Evolutionary conservation across 164 flowering plant species (phyloP), one percentile per base, ranked within the genome.

Genomic region (Liquidambar formosana): DNA sequence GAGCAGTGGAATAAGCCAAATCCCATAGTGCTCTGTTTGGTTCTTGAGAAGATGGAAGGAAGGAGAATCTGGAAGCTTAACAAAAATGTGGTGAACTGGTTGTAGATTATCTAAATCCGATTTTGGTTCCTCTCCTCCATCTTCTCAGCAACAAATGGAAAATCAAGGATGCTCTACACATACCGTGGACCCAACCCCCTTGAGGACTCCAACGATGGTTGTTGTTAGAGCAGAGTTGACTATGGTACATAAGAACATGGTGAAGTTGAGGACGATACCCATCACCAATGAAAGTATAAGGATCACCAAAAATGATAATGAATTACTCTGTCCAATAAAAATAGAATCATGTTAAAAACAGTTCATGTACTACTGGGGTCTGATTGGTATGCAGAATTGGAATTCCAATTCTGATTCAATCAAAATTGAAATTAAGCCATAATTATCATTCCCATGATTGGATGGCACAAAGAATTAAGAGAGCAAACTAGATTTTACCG

Each of bases 191-290:
- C 87, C 99, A n/a, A 95, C 99, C 8, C 99, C 99, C 77, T 95
- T 95, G 65, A 95, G 97, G 67, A 95, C 99, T 72, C 99, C 99
- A 63, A 95, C 98, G 51, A 95, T 93, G 66, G 99, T 95, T 18
- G 99, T 95, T 38, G 99, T 95, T 25, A 95, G 89, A 72, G 99
- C 99, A 25, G 99, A 96, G 76, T 96, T 96, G 69, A 96, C 98
- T 12, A 93, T 85, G 51, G 99, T 96, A 72, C 99, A 96, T 71
- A 88, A 77, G 83, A 96, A 96, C 99, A 96, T 96, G 61, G 98
- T 96, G 86, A 76, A 95, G 81, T 95, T 93, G 67, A 95, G 92
- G 73, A 83, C 86, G 15, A 95, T 93, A 52, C 96, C 96, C 99
- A 93, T 95, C 73, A 93, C 89, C 87, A 95, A 66, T 16, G 99